A percentile compares a stretch with the other conserved stretches of the same genome.
Evolutionary conservation across 2,329 filamentous ascomycete species (phyloP).

Genomic region (Exophiala mesophila): DNA sequence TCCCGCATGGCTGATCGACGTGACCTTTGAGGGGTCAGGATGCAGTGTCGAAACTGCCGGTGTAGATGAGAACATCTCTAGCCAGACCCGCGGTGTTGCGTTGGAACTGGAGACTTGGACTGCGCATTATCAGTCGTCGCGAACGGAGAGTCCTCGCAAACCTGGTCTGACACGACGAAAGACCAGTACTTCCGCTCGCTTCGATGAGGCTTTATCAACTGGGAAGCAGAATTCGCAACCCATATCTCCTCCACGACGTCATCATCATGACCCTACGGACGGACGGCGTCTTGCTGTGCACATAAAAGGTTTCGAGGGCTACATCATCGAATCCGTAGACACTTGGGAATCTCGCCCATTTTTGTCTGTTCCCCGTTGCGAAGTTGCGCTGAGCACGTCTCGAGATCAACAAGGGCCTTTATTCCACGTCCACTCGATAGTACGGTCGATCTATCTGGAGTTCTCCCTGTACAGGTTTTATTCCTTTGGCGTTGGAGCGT

Average conservation of each 20-base stretch:
- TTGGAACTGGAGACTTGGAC: constrained; percentile 84
- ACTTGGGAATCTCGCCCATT: constrained; percentile 83
- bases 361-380: constrained; percentile 76
- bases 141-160: constrained; percentile 59
- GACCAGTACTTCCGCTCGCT: constrained; percentile 64
- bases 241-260: constrained; percentile 42
- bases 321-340: constrained; percentile 82
- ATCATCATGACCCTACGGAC: constrained; percentile 51
- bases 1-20: constrained; percentile 78
- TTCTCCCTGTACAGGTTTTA: constrained; percentile 96
- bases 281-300: constrained; percentile 77
- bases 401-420: constrained; percentile 84
- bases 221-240: constrained; percentile 48
- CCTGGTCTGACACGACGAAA: constrained; percentile 56
- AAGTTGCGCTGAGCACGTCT: constrained; percentile 76
- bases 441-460: constrained; percentile 73
- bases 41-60: constrained; percentile 90
- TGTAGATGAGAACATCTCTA: constrained; percentile 75
- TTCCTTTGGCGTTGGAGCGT: constrained; percentile 73
- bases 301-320: constrained; percentile 77
- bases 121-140: constrained; percentile 81
- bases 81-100: constrained; percentile 74
- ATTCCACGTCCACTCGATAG: constrained; percentile 77
- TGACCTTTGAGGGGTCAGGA: constrained; percentile 79
- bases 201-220: constrained; percentile 60